Conservation (phyloP, 2,329 filamentous ascomycete genomes). For the Cordyceps militaris region DNA sequence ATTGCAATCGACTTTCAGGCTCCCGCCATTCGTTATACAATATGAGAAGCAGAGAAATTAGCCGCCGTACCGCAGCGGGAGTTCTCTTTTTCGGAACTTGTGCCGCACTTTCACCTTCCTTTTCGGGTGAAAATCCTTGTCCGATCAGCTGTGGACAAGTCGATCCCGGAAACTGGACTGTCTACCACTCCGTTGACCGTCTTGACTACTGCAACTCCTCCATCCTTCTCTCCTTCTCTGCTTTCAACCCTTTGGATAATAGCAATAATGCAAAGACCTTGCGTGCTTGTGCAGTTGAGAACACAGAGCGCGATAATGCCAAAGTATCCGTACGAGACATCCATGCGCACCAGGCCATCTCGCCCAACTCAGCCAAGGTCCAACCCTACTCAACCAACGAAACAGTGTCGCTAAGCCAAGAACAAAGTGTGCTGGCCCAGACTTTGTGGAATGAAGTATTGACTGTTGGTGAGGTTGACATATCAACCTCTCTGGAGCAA, state of each 20-base stretch:
- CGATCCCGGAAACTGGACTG: not conserved
- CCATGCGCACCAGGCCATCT: conserved; percentile 13
- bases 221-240: not conserved
- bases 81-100: not conserved
- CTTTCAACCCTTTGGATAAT: not conserved
- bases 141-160: not conserved
- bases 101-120: not conserved
- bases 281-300: not conserved
- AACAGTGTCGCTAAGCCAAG: not conserved
- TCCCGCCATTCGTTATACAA: not conserved
- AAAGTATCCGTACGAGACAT: conserved; percentile 14
- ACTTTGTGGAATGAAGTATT: conserved; percentile 20
- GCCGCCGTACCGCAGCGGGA: not conserved
- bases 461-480: conserved; percentile 17
- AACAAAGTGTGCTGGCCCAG: not conserved
- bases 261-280: not conserved
- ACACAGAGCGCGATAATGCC: not conserved
- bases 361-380: not conserved
- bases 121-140: not conserved
- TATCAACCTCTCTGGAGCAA: not conserved
- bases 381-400: not conserved
- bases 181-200: not conserved
- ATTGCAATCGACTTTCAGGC: too few relatives aligned
- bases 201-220: not conserved
- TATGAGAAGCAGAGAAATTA: not conserved